Evolutionary conservation across 2,329 filamentous ascomycete species (phyloP), one percentile per base, ranked within the genome.

Genomic region (Colletotrichum cereale): DNA sequence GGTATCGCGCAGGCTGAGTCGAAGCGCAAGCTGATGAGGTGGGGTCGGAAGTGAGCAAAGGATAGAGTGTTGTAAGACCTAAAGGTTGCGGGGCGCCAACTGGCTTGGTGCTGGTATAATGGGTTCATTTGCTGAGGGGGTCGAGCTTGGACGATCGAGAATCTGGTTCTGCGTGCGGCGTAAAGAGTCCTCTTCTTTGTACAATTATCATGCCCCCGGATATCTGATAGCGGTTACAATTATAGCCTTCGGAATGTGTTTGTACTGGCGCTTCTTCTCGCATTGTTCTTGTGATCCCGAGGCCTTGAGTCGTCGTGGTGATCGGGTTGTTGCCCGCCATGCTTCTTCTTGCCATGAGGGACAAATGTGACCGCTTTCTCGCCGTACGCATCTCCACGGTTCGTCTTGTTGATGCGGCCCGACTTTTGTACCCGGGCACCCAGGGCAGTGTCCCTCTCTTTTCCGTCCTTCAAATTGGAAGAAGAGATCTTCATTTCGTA

Each of bases 341-440:
- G 44, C 75, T 86, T 80, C 78, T 84, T 83, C 76, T 87, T 89
- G 79, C 83, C 88, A 73, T 87, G 85, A 11, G 92, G 92, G 70
- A 91, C 86, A 80, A 95, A 96, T n/a, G 91, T 92, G 73, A 95
- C 87, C 76, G 91, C 87, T 76, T 90, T 88, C 78, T 91, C 90
- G 57, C 90, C 90, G 47, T 89, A 87, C 31, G 87, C 82, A 50
- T 89, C 86, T 24, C 86, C 83, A 6, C 80, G 79, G 53, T 82
- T 80, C 14, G 77, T 75, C 78, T 86, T 89, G 64, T 77, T 81
- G 47, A 82, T 75, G 40, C 87, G 86, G 2, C 82, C 84, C 24
- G 82, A 77, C 74, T 86, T 88, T 67, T 88, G 87, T 34, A 82
- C 80, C 72, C 89, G 85, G 29, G 87, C 86, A 10, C 90, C 90